Evolutionary conservation across 2,329 filamentous ascomycete genomes (phyloP), one percentile per base, ranked within the genome.

Genomic region (Rachicladosporium sp.): DNA sequence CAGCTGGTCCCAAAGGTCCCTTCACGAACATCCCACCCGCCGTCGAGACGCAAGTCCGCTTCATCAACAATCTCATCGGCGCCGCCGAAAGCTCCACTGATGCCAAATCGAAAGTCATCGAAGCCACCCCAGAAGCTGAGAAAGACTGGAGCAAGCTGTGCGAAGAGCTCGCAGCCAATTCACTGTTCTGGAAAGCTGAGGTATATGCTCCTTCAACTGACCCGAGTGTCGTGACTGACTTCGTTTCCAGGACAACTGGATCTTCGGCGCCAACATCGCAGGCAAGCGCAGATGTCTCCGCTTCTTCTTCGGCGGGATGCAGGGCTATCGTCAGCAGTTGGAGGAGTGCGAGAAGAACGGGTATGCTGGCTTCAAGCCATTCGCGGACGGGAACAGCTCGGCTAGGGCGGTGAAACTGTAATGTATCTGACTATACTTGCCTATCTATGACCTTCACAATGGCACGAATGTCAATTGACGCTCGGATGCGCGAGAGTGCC

Each of bases 11-110:
- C 0, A 51, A 62, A 36, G 61, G 59, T 29, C 58, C 58, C 8
- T 66, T 64, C 35, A 51, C 54, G 3, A 67, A 65, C 42, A 49
- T 56, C 1, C 62, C 61, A 3, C 50, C 57, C 1, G 51, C 53
- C 2, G 54, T 62, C 21, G 62, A 65, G 41, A 41, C 48, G n/a
- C 50, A 62, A 11, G 58, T 60, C 2, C 55, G 61, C 13, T 53
- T 52, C 32, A 52, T 59, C 33, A 48, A 47, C 8, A 42, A 46
- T 4, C 31, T 47, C 2, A 50, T 60, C 15, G 33, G 27, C 10
- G 35, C 40, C 31, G 46, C 36, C 30, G 39, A 46, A 38, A 11
- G 41, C 37, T 27, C 23, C 8, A 6, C 23, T 7, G 23, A 27
- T 7, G 23, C 6, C 23, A 40, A 35, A 6, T 12, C 37, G 9